These are phyloP conservation scores for Metarhizium anisopliae DNA, from an alignment of 2,329 filamentous ascomycete species.

Conservation along the genomic window DNA sequence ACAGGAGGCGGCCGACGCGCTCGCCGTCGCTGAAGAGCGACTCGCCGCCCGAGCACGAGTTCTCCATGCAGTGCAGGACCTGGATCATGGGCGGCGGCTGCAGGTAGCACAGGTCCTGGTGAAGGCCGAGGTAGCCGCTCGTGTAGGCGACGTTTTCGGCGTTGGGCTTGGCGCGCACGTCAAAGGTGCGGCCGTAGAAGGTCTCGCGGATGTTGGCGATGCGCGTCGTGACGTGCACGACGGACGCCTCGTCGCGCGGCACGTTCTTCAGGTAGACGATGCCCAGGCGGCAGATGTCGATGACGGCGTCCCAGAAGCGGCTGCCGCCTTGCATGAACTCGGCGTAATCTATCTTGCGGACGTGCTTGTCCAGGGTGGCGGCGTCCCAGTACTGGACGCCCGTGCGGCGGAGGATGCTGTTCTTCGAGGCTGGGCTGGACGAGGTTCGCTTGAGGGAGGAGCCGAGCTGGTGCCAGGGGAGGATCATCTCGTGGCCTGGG, in stretches of 20 bases:
- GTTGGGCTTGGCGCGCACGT: slow-evolving; percentile 71
- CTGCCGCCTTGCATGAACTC: slow-evolving; percentile 58
- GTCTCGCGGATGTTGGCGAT: slow-evolving; percentile 77
- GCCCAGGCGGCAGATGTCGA: slow-evolving; percentile 56
- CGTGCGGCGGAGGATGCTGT: slow-evolving; percentile 20
- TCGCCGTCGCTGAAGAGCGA: slow-evolving; percentile 79
- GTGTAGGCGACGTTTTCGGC: slow-evolving; percentile 94
- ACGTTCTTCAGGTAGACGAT: slow-evolving; percentile 70
- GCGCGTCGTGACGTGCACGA: slow-evolving; percentile 58
- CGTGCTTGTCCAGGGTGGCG: slow-evolving; percentile 25
- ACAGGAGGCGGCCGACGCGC: slow-evolving; percentile 39
- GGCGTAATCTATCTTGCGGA: slow-evolving; percentile 55
- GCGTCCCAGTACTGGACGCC: slow-evolving; percentile 34
- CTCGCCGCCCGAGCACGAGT: slow-evolving; percentile 69
- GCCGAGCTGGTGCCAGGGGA: slow-evolving; percentile 28
- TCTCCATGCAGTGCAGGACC: slow-evolving; percentile 80
- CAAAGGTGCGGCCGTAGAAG: slow-evolving; percentile 87
- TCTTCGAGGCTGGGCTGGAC: slow-evolving; percentile 13
- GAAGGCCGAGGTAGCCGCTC: slow-evolving; percentile 68
- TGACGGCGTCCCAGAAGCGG: slow-evolving; percentile 51
- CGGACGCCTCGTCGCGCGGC: slow-evolving; percentile 55
- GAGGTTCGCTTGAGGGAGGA: slow-evolving; percentile 15
- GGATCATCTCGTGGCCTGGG: slow-evolving; percentile 21
- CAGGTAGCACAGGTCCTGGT: slow-evolving; percentile 92
- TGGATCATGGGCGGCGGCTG: slow-evolving; percentile 71